Percentiles rank a stretch among this genome's conserved stretches.
Evolutionary conservation across 768 basidiomycete genomes (phyloP).

Genomic region (Amanita muscaria): DNA sequence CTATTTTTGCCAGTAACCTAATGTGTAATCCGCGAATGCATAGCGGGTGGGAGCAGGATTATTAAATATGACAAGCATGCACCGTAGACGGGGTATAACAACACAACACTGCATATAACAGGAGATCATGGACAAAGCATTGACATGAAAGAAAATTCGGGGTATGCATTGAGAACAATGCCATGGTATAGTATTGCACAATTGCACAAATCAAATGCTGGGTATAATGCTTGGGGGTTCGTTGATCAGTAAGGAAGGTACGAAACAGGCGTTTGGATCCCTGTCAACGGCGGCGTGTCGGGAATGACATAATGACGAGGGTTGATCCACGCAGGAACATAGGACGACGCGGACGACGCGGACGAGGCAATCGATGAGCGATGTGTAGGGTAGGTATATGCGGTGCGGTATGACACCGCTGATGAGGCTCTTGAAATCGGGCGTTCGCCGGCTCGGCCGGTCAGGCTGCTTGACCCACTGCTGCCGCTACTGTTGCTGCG

Average conservation of each 20-base stretch:
- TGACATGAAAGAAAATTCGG: background rate
- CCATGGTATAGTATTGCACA: background rate
- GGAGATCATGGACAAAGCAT: background rate
- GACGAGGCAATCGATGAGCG: slow-evolving; percentile 9
- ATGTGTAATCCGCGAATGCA: too few relatives aligned
- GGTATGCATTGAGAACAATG: background rate
- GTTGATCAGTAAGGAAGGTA: slow-evolving; percentile 4
- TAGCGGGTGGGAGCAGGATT: background rate
- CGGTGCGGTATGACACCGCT: slow-evolving; percentile 13
- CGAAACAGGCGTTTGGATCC: slow-evolving; percentile 3
- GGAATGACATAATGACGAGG: slow-evolving; percentile 9
- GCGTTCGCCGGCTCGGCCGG: slow-evolving; percentile 2
- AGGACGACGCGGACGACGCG: slow-evolving; percentile 19
- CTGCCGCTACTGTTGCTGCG: too few relatives aligned
- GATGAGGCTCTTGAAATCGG: slow-evolving; percentile 5
- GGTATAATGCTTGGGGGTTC: background rate
- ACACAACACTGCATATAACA: too few relatives aligned
- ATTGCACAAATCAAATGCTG: too few relatives aligned
- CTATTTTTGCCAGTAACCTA: background rate
- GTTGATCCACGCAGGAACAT: slow-evolving; percentile 24
- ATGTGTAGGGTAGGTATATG: slow-evolving; percentile 19
- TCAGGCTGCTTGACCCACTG: background rate
- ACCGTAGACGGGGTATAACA: too few relatives aligned
- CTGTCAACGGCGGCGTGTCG: slow-evolving; percentile 4
- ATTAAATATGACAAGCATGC: background rate